Conservation (phyloP, 441 rosid species). For the Raphanus hybrid region DNA sequence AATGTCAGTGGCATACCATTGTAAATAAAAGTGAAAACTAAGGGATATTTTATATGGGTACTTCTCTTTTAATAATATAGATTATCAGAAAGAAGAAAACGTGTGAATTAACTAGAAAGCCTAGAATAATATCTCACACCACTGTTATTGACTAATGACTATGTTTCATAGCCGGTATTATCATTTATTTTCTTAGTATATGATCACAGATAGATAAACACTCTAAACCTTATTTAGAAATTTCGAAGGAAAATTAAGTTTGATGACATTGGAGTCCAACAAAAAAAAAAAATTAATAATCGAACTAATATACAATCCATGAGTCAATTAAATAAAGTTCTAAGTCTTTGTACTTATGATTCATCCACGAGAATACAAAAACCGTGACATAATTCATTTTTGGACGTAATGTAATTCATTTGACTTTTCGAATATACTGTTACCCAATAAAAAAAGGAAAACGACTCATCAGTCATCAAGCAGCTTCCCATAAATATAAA, state of each 20-base stretch:
- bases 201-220: not conserved
- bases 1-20: no score
- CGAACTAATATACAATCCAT: not conserved
- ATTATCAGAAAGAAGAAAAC: not conserved
- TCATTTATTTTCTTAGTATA: not conserved
- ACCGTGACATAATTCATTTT: not conserved
- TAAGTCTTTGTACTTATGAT: not conserved
- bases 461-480: not conserved
- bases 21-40: no score
- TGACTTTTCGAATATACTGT: not conserved
- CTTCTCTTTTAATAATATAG: no score
- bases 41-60: no score
- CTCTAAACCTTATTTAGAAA: not conserved
- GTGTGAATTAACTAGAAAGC: not conserved
- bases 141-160: not conserved
- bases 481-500: constrained; percentile 12
- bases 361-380: not conserved
- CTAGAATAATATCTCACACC: not conserved
- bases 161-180: constrained; percentile 1
- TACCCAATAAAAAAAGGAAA: constrained; percentile 10
- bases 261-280: not conserved
- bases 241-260: not conserved
- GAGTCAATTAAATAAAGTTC: not conserved
- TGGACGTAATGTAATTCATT: not conserved
- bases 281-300: not conserved